Base-by-base conservation (phyloP, 139 green algal species). In the Choricystis sp. region DNA sequence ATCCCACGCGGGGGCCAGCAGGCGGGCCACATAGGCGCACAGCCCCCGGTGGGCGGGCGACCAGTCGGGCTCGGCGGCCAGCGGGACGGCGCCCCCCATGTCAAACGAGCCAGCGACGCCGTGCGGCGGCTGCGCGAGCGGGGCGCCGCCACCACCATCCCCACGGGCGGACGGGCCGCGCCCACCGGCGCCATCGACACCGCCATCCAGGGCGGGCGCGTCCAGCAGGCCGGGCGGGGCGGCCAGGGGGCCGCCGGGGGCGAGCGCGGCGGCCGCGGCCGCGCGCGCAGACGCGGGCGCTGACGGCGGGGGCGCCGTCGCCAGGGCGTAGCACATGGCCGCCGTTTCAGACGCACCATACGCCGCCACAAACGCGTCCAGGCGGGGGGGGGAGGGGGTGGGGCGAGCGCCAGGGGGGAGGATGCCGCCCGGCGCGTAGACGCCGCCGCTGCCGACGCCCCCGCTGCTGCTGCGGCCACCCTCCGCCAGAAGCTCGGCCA, bases 291-390 rank as follows among this genome's bases (percentile, higher is more conserved):
- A 9, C 9, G 40, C 9, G 9, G 40, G 40, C 40, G 40, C 49
- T 22, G 28, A 4, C 26, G 62, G 26, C 49, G 62, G 66, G 22
- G 55, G 62, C 16, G 61, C 25, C 1, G 84, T 81, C n/a, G 84
- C 81, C 16, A 96, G 66, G 25, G 81, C 40, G 62, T 89, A 76
- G 76, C 89, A 95, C 90, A 97, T 97, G 62, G 81, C 81, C 0
- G 85, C 79, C 1, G 87, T 81, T 68, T 96, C 90, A 3, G 72
- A 60, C 3, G 79, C 62, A 19, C 88, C 90, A 61, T 89, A 94
- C 0, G 61, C 64, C 52, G 74, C 69, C 66, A 95, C 94, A 59
- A 96, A 96, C 25, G 78, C 49, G 49, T 84, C 74, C 62, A 95
- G 9, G 68, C 66, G 85, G 75, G 19, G 71, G 68, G 3, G 61